Conservation (phyloP, 805 yeast genomes). For the Saccharomycopsis fermentans region DNA sequence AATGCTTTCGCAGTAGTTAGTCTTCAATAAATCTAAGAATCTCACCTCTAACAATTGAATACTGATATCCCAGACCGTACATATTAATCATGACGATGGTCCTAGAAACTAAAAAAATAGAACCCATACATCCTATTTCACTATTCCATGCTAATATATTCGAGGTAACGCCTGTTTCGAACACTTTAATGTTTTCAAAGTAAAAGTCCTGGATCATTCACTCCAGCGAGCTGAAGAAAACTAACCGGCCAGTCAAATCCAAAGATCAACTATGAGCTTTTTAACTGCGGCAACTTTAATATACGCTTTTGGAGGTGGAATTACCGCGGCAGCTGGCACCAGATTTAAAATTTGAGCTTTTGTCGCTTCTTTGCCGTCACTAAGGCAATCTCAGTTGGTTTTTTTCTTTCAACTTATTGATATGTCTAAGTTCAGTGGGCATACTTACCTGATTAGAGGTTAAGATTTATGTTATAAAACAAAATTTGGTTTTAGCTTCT, state of each 20-base stretch:
- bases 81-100: too few relatives aligned
- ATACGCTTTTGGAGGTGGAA: too few relatives aligned
- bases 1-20: too few relatives aligned
- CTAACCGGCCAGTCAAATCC: slow-evolving; percentile 27
- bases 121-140: slow-evolving; percentile 38
- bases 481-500: neutral
- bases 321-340: too few relatives aligned
- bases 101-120: slow-evolving; percentile 29
- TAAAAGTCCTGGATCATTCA: too few relatives aligned
- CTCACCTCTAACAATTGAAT: too few relatives aligned
- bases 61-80: too few relatives aligned
- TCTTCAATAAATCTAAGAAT: too few relatives aligned
- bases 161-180: too few relatives aligned
- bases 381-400: neutral
- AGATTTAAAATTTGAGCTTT: slow-evolving; percentile 34
- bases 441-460: neutral
- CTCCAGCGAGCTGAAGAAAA: slow-evolving; percentile 24
- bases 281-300: too few relatives aligned
- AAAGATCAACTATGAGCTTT: too few relatives aligned
- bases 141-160: slow-evolving; percentile 24
- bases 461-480: neutral
- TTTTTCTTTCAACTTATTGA: neutral
- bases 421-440: neutral
- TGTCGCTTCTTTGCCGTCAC: neutral
- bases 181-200: too few relatives aligned